Evolutionary conservation across 1,284 basidiomycete genomes (phyloP), one percentile per base, ranked within the genome.

Genomic region (Microbotryomycetes sp.): DNA sequence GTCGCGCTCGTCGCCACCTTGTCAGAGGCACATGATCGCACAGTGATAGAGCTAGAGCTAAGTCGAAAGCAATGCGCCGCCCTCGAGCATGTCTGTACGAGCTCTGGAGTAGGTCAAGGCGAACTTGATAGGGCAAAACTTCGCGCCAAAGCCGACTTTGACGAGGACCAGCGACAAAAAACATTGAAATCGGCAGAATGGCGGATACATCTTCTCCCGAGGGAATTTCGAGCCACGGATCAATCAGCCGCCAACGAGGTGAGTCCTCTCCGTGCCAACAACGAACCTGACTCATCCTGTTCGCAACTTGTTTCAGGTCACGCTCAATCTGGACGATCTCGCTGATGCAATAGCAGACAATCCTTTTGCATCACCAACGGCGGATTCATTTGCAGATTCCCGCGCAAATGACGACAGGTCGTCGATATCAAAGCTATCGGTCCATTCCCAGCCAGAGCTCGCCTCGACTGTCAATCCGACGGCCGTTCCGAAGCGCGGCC

Each of bases 301-400:
- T 3, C 3, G 3, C 26, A 28, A 3, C 24, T 11, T 9, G 24
- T 18, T 28, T 24, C 61, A 68, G 62, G 59, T 55, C 55, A 56
- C 56, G n/a, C 59, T 68, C 53, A 60, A 68, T 27, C 48, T 68
- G 24, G 64, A 66, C 16, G 62, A 68, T 27, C 45, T 68, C 9
- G 61, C 61, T 2, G 67, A 66, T 23, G 67, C 67, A 1, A 68
- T 68, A 48, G 59, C 61, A 3, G 62, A 65, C 13, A 64, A 68
- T 51, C 61, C 64, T 0, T 68, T 68, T 58, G 52, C 57, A 2
- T 35, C 57, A 9, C 35, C 35, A 9, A 41, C 35, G 11, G 9
- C 56, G 30, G 31, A 47, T 3, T 5, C 55, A 0, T 5, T 24
- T 16, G 3, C 29, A 11, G 30, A 27, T 18, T 9, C 29, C 27